Evolutionary conservation across 345 rosid genomes (phyloP).

Genomic region (Lenwebbia sp.): DNA sequence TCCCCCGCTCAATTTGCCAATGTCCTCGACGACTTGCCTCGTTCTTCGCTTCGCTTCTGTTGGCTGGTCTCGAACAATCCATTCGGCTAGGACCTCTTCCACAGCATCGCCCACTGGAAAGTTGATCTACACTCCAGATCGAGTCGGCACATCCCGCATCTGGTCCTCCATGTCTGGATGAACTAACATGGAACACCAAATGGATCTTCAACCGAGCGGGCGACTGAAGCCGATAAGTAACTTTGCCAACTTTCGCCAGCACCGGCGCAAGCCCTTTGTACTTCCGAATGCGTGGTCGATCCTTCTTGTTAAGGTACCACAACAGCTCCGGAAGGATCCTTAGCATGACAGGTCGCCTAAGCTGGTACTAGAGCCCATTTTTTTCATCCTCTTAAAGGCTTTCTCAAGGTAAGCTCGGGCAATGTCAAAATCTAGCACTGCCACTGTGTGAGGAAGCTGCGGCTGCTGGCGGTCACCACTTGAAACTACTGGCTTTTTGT

Average conservation of each 20-base stretch:
- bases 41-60: too few species aligned
- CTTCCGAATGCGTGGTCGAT: neutral
- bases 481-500: neutral
- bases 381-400: neutral
- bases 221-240: neutral
- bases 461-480: neutral
- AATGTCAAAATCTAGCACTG: neutral
- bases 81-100: neutral
- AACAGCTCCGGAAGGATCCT: neutral
- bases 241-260: neutral
- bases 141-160: neutral
- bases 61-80: too few species aligned
- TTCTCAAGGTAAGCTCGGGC: neutral
- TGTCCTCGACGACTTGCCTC: too few species aligned
- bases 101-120: neutral
- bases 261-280: neutral
- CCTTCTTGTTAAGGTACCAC: neutral
- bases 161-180: neutral
- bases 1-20: neutral
- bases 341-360: neutral
- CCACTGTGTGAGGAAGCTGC: neutral
- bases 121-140: neutral
- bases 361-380: neutral
- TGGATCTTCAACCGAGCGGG: neutral
- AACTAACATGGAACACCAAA: neutral